Percentiles rank a stretch among this genome's conserved stretches.
Evolutionary conservation across 2,329 filamentous ascomycete species (phyloP).

Genomic region (Phialophora expanda): DNA sequence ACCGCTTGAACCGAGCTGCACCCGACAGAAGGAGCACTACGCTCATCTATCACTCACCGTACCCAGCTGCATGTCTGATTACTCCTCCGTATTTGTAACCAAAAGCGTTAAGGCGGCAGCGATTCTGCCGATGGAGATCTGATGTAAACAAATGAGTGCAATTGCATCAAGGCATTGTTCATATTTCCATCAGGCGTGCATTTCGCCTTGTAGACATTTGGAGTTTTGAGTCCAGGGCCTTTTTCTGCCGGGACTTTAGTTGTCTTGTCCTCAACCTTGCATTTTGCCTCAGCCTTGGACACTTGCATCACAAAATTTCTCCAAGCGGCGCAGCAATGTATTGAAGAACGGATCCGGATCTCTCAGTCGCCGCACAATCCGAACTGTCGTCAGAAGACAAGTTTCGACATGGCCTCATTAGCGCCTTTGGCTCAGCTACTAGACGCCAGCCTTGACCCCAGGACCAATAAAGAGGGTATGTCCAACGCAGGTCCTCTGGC

Average conservation of each 20-base stretch:
- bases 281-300: not conserved
- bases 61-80: not conserved
- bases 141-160: not conserved
- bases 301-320: not conserved
- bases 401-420: constrained; percentile 57
- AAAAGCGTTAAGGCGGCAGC: not conserved
- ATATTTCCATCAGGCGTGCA: not conserved
- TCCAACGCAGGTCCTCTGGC: constrained; percentile 9
- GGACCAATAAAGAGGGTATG: constrained; percentile 85
- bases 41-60: not conserved
- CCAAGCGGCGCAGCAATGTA: not conserved
- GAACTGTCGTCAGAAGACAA: not conserved
- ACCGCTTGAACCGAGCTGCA: constrained; percentile 1
- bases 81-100: not conserved
- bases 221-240: not conserved
- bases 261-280: not conserved
- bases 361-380: not conserved
- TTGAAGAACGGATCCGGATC: not conserved
- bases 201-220: not conserved
- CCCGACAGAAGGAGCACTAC: not conserved
- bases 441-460: constrained; percentile 85
- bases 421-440: constrained; percentile 75
- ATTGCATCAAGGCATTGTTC: not conserved
- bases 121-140: constrained; percentile 2
- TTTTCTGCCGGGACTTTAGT: not conserved